A percentile compares a stretch with the other conserved stretches of the same genome.
Evolutionary conservation across 495 filamentous ascomycete species (phyloP).

Genomic region (Chaetomium tenue): DNA sequence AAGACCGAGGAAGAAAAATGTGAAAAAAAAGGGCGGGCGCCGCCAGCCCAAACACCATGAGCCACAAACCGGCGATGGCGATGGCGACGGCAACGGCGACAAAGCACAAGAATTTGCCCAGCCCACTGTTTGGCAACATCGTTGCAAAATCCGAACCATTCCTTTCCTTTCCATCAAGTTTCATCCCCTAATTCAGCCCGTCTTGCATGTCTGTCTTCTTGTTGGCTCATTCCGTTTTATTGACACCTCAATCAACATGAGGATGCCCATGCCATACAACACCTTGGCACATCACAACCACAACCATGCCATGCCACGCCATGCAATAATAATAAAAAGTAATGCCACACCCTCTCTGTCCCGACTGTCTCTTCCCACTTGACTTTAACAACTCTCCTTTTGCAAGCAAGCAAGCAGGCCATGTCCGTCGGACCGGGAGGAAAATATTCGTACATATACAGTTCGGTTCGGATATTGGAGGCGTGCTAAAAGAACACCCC

Average conservation of each 20-base stretch:
- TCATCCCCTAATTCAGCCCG: too few species aligned
- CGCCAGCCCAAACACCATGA: background rate
- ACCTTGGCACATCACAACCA: background rate
- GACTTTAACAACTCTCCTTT: background rate
- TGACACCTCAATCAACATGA: background rate
- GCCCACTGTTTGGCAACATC: background rate
- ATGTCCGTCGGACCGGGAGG: background rate
- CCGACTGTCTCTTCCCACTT: background rate
- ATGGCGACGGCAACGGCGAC: background rate
- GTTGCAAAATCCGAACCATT: too few species aligned
- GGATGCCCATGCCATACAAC: background rate
- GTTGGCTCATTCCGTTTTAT: too few species aligned
- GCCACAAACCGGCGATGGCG: background rate
- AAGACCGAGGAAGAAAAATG: background rate
- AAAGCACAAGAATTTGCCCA: too few species aligned
- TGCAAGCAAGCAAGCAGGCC: constrained; percentile 3
- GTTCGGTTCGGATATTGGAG: constrained; percentile 4
- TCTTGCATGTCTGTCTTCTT: too few species aligned
- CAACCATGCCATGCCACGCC: constrained; percentile 7
- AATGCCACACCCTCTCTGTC: background rate
- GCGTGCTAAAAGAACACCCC: background rate
- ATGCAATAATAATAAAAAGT: constrained; percentile 8
- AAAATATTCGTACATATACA: constrained; percentile 26
- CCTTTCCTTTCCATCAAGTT: too few species aligned
- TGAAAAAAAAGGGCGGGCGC: background rate